Percentiles rank a stretch among this genome's conserved stretches.
These are phyloP conservation scores for Eimeria falciformis DNA, from an alignment of 169 alveolate genomes.

Conservation along the genomic window DNA sequence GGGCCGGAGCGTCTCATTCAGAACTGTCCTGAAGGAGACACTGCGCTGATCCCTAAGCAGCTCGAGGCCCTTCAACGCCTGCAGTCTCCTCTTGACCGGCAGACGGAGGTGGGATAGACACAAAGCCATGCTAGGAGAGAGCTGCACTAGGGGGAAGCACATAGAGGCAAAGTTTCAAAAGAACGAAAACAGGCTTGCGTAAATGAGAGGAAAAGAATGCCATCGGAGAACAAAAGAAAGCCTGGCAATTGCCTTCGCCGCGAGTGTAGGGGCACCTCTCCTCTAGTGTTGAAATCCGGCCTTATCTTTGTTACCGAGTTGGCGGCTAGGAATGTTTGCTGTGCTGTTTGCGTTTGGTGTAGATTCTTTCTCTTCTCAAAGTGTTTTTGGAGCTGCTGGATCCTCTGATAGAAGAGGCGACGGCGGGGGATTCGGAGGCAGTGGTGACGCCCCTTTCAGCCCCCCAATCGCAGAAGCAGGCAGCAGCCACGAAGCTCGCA, in stretches of 20 bases:
- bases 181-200: no score
- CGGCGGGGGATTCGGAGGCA: conserved; percentile 24
- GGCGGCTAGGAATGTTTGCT: background rate
- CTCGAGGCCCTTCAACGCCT: conserved; percentile 37
- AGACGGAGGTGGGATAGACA: conserved; percentile 20
- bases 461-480: conserved; percentile 25
- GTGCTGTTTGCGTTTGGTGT: conserved; percentile 2
- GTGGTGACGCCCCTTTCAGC: conserved; percentile 12
- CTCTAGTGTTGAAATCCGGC: no score
- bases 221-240: no score
- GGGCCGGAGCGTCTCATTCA: background rate
- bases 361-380: background rate
- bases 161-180: no score
- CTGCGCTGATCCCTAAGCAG: conserved; percentile 12
- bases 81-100: conserved; percentile 30
- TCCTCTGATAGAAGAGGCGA: conserved; percentile 35
- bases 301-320: no score
- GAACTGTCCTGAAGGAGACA: conserved; percentile 5
- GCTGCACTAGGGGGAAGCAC: no score
- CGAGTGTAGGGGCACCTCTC: no score
- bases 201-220: no score
- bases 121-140: background rate
- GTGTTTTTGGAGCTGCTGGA: conserved; percentile 3
- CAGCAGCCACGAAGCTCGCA: conserved; percentile 47
- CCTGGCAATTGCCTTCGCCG: no score